Evolutionary conservation across 2,329 filamentous ascomycete species (phyloP), one percentile per base, ranked within the genome.

Genomic region (Talaromyces islandicus): DNA sequence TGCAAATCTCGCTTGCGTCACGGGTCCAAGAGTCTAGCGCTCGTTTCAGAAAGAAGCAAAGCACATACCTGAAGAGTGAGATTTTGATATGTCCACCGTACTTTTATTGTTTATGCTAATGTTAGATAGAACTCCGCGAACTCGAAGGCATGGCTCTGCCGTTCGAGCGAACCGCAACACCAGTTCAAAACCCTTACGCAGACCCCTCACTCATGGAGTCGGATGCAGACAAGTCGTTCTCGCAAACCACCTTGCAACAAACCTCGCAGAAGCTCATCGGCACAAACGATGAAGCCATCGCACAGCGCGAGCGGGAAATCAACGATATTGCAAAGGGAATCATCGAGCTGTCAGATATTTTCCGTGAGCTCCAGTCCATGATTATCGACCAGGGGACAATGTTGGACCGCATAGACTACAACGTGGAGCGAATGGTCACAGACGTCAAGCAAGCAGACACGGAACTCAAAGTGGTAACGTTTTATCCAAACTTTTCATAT

Each of bases 291-390:
- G 82, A 87, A 2, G 86, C 86, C 41, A 97, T 99, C 67, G 85
- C 88, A 63, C 94, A 97, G 73, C 90, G 94, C 64, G 94, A 99
- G 76, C 88, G 90, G 46, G 94, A 97, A 75, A 99, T 99, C 69
- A 95, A 96, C 71, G 92, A 97, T 68, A 99, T 99, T 64, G 94
- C 94, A 2, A 92, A 97, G 72, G 93, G 94, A 60, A 97, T 99
- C 75, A 97, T 99, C 69, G 93, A 97, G 72, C 81, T 99, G 7
- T 91, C 93, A 4, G 94, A 97, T 73, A 91, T 99, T 56, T 99
- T 99, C 79, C 91, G 95, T 63, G 94, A 99, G 69, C 80, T 99
- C 30, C 94, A 99, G 75, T 88, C 83, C 54, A 97, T 99, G 92
- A 91, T 95, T 67, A 92, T 96, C 65, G 90, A 94, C 71, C 90